These are phyloP conservation scores for Tulasnella calospora DNA, from an alignment of 768 basidiomycete genomes.

Conservation along the genomic window DNA sequence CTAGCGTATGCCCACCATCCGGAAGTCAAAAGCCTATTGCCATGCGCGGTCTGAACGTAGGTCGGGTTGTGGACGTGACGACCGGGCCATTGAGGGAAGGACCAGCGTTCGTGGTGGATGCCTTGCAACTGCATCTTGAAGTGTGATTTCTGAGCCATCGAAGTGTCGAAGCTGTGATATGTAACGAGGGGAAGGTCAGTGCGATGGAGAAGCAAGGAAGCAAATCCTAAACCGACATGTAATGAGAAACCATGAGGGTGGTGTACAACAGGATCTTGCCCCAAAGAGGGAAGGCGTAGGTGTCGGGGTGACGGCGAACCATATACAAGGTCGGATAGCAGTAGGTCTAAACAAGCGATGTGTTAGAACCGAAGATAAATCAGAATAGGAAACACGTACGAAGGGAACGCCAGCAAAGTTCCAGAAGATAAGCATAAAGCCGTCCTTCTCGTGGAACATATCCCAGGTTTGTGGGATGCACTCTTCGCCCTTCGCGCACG, in stretches of 20 bases:
- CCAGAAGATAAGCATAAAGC: slow-evolving; percentile 99
- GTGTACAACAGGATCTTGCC: slow-evolving; percentile 68
- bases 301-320: slow-evolving; percentile 85
- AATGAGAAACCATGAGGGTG: slow-evolving; percentile 79
- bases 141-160: slow-evolving; percentile 94
- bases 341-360: slow-evolving; percentile 58
- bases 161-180: slow-evolving; percentile 71
- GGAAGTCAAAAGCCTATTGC: slow-evolving; percentile 83
- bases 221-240: slow-evolving; percentile 52
- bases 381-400: slow-evolving; percentile 34
- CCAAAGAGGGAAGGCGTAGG: slow-evolving; percentile 78
- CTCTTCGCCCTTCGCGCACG: slow-evolving; percentile 77
- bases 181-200: background rate
- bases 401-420: slow-evolving; percentile 91
- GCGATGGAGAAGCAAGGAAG: background rate
- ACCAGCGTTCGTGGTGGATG: slow-evolving; percentile 73
- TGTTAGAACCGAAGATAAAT: background rate
- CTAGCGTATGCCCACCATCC: slow-evolving; percentile 94
- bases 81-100: slow-evolving; percentile 91
- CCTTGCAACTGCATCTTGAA: slow-evolving; percentile 98
- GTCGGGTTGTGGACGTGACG: slow-evolving; percentile 78
- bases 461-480: slow-evolving; percentile 98
- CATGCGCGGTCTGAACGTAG: slow-evolving; percentile 89
- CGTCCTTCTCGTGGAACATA: slow-evolving; percentile 97
- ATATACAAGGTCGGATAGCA: slow-evolving; percentile 97